phyloP scores from a whole-genome alignment of 1,284 basidiomycete species.

The Afroboletus lepidellus region DNA sequence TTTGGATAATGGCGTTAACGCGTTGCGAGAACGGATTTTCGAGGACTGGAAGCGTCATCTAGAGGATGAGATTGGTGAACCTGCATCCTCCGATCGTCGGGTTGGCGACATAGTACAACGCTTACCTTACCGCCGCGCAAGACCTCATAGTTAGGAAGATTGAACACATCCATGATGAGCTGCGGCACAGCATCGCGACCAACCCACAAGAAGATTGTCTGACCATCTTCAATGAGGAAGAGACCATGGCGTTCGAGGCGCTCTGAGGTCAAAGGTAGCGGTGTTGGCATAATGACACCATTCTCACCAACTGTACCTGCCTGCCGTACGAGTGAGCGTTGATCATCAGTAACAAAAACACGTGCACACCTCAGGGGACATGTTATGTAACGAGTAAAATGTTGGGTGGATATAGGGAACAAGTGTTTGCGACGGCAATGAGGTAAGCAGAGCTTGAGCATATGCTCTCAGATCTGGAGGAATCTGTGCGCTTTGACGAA shows the following conservation, averaged over 20 bases:
- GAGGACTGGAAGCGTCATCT: constrained; percentile 84
- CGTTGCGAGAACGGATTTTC: constrained; percentile 94
- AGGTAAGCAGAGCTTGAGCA: constrained; percentile 90
- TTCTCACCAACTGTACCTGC: constrained; percentile 79
- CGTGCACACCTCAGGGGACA: constrained; percentile 79
- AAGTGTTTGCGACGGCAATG: constrained; percentile 87
- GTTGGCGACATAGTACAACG: constrained; percentile 2
- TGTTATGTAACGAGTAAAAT: constrained; percentile 97
- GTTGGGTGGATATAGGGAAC: constrained; percentile 93
- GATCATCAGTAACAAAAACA: background rate
- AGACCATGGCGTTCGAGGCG: constrained; percentile 93
- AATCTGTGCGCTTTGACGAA: constrained; percentile 94
- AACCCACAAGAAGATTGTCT: constrained; percentile 97
- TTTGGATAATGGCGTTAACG: constrained; percentile 90
- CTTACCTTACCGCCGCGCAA: constrained; percentile 89
- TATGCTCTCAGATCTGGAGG: constrained; percentile 96
- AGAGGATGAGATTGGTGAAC: constrained; percentile 1
- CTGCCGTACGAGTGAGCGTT: constrained; percentile 37
- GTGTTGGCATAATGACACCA: constrained; percentile 80
- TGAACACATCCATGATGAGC: constrained; percentile 92
- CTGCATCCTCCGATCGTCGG: background rate
- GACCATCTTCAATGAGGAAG: constrained; percentile 96
- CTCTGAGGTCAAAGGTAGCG: constrained; percentile 92
- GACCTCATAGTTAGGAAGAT: constrained; percentile 84
- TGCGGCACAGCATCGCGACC: constrained; percentile 96